phyloP scores from a whole-genome alignment of 305 asterid genomes.

The Fraxinus greggii region DNA sequence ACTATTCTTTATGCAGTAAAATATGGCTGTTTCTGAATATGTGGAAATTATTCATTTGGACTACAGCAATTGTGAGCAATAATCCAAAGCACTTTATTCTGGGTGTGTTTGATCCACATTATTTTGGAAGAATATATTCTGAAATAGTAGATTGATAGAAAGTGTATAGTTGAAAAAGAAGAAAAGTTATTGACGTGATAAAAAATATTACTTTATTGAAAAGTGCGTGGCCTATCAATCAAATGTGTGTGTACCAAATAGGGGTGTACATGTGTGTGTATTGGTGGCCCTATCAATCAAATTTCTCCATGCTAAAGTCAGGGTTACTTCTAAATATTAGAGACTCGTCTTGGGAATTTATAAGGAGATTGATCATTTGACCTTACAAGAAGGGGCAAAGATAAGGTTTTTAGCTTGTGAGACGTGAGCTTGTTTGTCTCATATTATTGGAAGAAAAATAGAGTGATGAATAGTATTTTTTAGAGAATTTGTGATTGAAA shows the following conservation, averaged over 20 bases:
- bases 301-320: neutral
- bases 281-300: neutral
- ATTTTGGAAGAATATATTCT: neutral
- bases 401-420: neutral
- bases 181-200: too few relatives aligned
- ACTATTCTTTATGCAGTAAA: neutral
- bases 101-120: too few relatives aligned
- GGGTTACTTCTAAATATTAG: neutral
- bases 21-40: neutral
- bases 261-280: neutral
- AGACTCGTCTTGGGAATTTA: neutral
- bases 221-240: too few relatives aligned
- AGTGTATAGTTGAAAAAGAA: too few relatives aligned
- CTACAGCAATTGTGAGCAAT: neutral
- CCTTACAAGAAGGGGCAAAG: neutral
- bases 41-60: neutral
- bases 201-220: too few relatives aligned
- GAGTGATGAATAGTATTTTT: too few relatives aligned
- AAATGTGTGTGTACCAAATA: too few relatives aligned
- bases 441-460: too few relatives aligned
- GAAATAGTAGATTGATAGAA: too few relatives aligned
- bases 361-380: neutral
- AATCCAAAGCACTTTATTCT: neutral
- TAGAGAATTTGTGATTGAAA: too few relatives aligned
- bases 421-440: too few relatives aligned